A percentile compares a stretch with the other conserved stretches of the same genome.
Conservation (phyloP, 1,284 basidiomycete species). For the Apiotrichum sp. region DNA sequence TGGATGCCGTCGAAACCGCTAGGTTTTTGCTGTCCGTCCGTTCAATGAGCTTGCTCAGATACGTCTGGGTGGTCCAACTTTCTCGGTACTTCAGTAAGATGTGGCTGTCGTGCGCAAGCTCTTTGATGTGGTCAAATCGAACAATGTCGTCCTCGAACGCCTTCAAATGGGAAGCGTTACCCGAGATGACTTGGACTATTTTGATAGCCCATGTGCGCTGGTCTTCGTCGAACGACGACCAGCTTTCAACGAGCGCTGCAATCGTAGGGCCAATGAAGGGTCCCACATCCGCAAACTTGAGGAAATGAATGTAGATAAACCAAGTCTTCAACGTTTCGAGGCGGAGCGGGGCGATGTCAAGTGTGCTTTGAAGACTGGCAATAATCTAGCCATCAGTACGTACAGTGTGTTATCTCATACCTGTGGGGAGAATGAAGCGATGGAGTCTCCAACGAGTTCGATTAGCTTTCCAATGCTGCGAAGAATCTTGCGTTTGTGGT, state of each 20-base stretch:
- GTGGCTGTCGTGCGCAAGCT: constrained; percentile 54
- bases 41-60: constrained; percentile 65
- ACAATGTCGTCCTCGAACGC: constrained; percentile 68
- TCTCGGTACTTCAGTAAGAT: constrained; percentile 54
- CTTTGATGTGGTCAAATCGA: constrained; percentile 64
- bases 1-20: constrained; percentile 67
- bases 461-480: constrained; percentile 74
- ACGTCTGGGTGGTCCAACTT: constrained; percentile 54
- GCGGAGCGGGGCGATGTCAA: constrained; percentile 62
- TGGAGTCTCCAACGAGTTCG: constrained; percentile 61
- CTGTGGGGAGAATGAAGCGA: constrained; percentile 75
- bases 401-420: constrained; percentile 46
- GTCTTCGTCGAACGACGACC: constrained; percentile 58
- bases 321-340: constrained; percentile 76
- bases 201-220: constrained; percentile 57
- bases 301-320: constrained; percentile 67
- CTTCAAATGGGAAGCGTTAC: constrained; percentile 53
- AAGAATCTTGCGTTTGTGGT: constrained; percentile 66
- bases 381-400: constrained; percentile 61
- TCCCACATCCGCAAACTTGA: constrained; percentile 68
- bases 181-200: constrained; percentile 68
- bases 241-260: constrained; percentile 73
- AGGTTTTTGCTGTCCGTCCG: constrained; percentile 75
- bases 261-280: constrained; percentile 82
- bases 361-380: constrained; percentile 89